These are phyloP conservation scores for Brasilioporus rufonigricans DNA, from an alignment of 768 basidiomycete genomes.

Conservation along the genomic window DNA sequence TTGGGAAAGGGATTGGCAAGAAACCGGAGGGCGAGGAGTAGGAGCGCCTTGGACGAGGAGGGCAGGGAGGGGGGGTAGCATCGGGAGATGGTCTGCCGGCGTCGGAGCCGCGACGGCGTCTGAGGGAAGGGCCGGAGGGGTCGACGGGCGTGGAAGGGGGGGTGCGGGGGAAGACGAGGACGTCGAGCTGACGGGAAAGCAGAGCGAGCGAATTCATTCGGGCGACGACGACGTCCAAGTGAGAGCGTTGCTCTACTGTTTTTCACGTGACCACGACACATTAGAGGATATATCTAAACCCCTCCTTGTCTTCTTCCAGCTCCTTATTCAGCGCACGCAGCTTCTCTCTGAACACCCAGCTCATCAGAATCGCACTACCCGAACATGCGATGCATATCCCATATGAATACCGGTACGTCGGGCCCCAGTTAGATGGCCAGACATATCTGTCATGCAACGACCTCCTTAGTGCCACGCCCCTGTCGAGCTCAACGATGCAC, in stretches of 20 bases:
- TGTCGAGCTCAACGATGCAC: constrained; percentile 25
- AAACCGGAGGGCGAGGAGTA: constrained; percentile 61
- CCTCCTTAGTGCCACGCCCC: background rate
- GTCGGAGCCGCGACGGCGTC: constrained; percentile 29
- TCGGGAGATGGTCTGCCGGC: constrained; percentile 43
- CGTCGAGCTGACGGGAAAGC: constrained; percentile 82
- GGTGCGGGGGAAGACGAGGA: constrained; percentile 57
- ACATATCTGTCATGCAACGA: constrained; percentile 43
- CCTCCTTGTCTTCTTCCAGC: constrained; percentile 20
- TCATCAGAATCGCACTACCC: too few species aligned
- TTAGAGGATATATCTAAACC: constrained; percentile 45
- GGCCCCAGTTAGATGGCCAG: constrained; percentile 71
- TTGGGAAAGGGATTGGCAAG: constrained; percentile 36
- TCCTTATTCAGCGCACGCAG: constrained; percentile 42
- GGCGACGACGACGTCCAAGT: background rate
- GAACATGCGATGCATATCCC: constrained; percentile 56
- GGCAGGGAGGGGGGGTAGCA: constrained; percentile 16
- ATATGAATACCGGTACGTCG: constrained; percentile 59
- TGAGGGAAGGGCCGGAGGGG: constrained; percentile 22
- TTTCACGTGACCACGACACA: constrained; percentile 27
- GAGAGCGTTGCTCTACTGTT: background rate
- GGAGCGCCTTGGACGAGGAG: constrained; percentile 50
- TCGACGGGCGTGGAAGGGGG: constrained; percentile 55
- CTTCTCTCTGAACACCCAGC: constrained; percentile 29
- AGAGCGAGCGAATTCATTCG: constrained; percentile 82